phyloP scores from a whole-genome alignment of 78 protist genomes.

The Ministeria vibrans region DNA sequence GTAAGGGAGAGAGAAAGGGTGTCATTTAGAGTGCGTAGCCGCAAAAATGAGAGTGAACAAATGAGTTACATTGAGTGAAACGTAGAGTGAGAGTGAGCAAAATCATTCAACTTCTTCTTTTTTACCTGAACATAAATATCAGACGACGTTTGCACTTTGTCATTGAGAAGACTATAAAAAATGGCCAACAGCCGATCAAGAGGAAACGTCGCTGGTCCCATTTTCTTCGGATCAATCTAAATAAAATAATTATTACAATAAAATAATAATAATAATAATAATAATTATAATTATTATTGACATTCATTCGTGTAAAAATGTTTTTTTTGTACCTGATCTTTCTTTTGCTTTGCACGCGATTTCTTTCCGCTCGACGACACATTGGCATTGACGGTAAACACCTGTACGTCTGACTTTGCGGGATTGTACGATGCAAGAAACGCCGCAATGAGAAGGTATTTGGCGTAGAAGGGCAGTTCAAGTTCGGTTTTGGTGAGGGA shows the following conservation, averaged over 20 bases:
- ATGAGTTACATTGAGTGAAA: background rate
- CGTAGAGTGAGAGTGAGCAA: background rate
- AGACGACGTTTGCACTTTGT: background rate
- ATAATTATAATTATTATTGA: too few relatives aligned
- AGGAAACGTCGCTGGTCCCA: background rate
- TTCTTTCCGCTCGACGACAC: background rate
- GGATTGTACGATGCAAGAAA: slow-evolving; percentile 10
- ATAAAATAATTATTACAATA: background rate
- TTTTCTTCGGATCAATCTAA: background rate
- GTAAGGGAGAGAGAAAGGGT: background rate
- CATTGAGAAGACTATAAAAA: background rate
- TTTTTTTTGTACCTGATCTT: background rate
- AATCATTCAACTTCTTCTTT: background rate
- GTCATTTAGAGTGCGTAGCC: background rate
- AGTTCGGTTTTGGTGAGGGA: too few relatives aligned
- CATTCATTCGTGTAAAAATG: background rate
- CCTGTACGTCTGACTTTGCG: background rate
- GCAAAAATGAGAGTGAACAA: background rate
- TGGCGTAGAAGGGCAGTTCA: background rate
- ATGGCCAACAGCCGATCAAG: background rate
- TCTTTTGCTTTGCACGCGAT: background rate
- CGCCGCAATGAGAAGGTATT: background rate
- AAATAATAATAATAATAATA: background rate
- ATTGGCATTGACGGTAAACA: background rate
- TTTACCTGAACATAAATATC: background rate